These are phyloP conservation scores for Prunus mongolica DNA, from an alignment of 306 rosid genomes.

Conservation along the genomic window DNA sequence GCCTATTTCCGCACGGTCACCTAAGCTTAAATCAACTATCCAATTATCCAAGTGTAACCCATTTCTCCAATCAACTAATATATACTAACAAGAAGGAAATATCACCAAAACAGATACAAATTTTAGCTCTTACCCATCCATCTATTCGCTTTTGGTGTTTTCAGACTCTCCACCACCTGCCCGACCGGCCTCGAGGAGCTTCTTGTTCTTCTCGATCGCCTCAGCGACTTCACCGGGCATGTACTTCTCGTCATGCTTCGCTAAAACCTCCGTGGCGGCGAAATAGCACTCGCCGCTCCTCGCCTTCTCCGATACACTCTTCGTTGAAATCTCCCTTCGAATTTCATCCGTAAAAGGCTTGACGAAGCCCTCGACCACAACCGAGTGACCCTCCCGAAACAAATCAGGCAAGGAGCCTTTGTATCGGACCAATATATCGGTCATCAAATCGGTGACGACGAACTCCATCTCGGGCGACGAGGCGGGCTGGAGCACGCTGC, in stretches of 20 bases:
- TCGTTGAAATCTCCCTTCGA: conserved; percentile 41
- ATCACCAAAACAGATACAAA: background rate
- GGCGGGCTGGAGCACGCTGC: conserved; percentile 73
- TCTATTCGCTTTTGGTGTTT: conserved; percentile 29
- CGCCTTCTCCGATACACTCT: conserved; percentile 67
- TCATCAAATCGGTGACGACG: conserved; percentile 77
- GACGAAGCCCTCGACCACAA: conserved; percentile 81
- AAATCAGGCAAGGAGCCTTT: conserved; percentile 79
- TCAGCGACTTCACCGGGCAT: conserved; percentile 85
- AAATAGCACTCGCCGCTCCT: conserved; percentile 64
- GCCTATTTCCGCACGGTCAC: conserved; percentile 3
- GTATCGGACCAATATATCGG: conserved; percentile 77
- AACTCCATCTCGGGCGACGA: conserved; percentile 76
- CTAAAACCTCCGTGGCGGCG: conserved; percentile 76
- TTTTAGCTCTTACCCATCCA: conserved; percentile 29
- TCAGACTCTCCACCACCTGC: conserved; percentile 27
- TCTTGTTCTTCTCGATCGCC: conserved; percentile 88
- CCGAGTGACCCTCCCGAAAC: conserved; percentile 91
- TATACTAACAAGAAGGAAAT: conserved; percentile 5
- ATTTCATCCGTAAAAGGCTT: conserved; percentile 76
- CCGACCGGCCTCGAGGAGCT: conserved; percentile 34
- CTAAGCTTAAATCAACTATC: conserved; percentile 10
- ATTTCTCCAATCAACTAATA: conserved; percentile 9
- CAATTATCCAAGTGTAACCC: background rate
- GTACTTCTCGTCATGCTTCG: conserved; percentile 95